Conservation (phyloP, 1,284 basidiomycete species). For the Austroboletus novae-zelandiae region DNA sequence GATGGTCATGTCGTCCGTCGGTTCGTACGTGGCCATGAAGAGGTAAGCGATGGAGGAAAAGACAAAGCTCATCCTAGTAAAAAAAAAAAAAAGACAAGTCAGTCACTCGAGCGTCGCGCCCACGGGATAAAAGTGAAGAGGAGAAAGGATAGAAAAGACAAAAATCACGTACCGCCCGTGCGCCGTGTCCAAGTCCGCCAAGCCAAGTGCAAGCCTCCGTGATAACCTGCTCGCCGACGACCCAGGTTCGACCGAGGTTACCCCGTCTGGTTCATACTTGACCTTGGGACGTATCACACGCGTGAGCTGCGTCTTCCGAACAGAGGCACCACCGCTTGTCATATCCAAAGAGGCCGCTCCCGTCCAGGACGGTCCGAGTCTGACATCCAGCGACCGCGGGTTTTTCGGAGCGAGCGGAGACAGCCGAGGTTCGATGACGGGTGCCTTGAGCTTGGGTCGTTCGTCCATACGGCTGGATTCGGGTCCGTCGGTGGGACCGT, state of each 20-base stretch:
- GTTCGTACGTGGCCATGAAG: constrained; percentile 61
- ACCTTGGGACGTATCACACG: constrained; percentile 29
- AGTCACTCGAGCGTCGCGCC: no score
- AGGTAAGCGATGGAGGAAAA: constrained; percentile 57
- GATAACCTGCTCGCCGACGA: constrained; percentile 16
- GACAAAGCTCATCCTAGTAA: constrained; percentile 53
- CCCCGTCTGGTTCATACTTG: constrained; percentile 24
- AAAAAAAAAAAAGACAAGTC: background rate
- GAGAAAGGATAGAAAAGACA: constrained; percentile 2
- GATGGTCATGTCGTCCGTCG: constrained; percentile 63
- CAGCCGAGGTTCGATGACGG: constrained; percentile 24
- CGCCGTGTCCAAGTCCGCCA: constrained; percentile 56
- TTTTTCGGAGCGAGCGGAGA: constrained; percentile 24
- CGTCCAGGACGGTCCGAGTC: constrained; percentile 22
- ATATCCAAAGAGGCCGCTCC: constrained; percentile 15
- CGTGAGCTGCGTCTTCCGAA: constrained; percentile 20
- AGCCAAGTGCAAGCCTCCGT: constrained; percentile 38
- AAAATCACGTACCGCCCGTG: constrained; percentile 50
- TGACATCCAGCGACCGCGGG: constrained; percentile 20
- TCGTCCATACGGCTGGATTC: constrained; percentile 27
- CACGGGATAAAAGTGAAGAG: background rate
- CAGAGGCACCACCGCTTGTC: background rate
- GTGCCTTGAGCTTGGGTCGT: constrained; percentile 26
- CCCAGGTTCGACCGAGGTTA: constrained; percentile 15
- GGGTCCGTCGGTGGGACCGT: constrained; percentile 25